Evolutionary conservation across 495 filamentous ascomycete genomes (phyloP).

Genomic region (Hypomontagnella monticulosa): DNA sequence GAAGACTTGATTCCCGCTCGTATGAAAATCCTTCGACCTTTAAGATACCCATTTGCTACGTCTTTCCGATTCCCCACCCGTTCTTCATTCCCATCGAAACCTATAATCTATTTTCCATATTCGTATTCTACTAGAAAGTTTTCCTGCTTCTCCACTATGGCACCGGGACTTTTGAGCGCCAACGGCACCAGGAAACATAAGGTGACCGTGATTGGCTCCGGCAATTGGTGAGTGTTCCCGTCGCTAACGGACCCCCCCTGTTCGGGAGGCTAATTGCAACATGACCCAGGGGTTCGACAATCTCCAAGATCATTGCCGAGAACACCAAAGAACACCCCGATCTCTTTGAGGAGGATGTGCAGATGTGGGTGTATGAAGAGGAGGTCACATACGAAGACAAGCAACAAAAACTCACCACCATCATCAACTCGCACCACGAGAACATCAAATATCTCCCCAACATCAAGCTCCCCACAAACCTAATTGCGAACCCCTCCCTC

Average conservation of each 20-base stretch:
- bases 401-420: conserved; percentile 82
- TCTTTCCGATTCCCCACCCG: conserved; percentile 25
- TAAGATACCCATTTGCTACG: conserved; percentile 33
- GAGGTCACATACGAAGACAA: conserved; percentile 76
- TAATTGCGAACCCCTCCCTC: conserved; percentile 90
- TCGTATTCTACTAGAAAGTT: conserved; percentile 14
- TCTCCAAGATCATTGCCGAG: conserved; percentile 96
- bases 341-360: conserved; percentile 86
- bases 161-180: conserved; percentile 40
- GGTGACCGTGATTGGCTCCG: conserved; percentile 92
- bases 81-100: conserved; percentile 13
- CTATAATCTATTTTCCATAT: not conserved
- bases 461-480: conserved; percentile 82
- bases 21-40: conserved; percentile 33
- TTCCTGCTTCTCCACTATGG: conserved; percentile 26
- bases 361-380: conserved; percentile 98
- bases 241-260: not conserved
- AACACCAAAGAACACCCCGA: conserved; percentile 80
- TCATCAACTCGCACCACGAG: conserved; percentile 95
- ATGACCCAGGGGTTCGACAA: conserved; percentile 81
- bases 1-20: not conserved
- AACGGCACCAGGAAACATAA: conserved; percentile 77
- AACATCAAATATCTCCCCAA: conserved; percentile 96
- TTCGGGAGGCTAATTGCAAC: conserved; percentile 22
- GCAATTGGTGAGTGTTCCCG: conserved; percentile 79